Conservation (phyloP, 192 early-diverging fungal species). For the Entomortierella lignicola region DNA sequence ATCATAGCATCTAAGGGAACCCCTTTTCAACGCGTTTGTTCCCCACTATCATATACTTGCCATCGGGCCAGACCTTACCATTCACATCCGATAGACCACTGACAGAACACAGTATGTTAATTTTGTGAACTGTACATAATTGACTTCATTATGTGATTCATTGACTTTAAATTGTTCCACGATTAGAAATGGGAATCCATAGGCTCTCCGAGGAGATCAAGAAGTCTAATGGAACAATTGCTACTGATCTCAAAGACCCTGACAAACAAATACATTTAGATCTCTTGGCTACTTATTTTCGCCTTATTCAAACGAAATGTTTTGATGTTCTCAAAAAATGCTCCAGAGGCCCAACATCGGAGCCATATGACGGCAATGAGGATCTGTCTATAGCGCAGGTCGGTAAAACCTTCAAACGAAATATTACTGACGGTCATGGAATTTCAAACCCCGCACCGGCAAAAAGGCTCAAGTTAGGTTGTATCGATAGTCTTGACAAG, state of each 20-base stretch:
- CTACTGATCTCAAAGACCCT: not conserved
- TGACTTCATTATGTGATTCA: not conserved
- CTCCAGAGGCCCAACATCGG: not conserved
- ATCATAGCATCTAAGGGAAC: too few relatives aligned
- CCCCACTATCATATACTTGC: not conserved
- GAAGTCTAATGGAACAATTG: not conserved
- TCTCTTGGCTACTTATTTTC: not conserved
- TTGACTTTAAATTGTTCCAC: conserved; percentile 1
- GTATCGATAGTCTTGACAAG: too few relatives aligned
- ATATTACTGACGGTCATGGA: not conserved
- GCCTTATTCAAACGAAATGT: not conserved
- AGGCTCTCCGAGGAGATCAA: not conserved
- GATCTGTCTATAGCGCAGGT: not conserved
- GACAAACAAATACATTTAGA: not conserved
- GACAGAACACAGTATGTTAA: not conserved
- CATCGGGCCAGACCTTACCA: not conserved
- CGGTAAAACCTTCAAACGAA: not conserved
- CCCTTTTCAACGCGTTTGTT: not conserved
- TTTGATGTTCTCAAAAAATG: not conserved
- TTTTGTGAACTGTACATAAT: not conserved
- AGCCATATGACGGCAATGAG: not conserved
- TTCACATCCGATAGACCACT: not conserved
- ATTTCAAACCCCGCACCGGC: not conserved
- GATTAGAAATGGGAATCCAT: not conserved
- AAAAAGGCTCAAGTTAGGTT: not conserved